Evolutionary conservation across 352 stramenopile species (phyloP), one percentile per base, ranked within the genome.

Genomic region (Globisporangium lucens): DNA sequence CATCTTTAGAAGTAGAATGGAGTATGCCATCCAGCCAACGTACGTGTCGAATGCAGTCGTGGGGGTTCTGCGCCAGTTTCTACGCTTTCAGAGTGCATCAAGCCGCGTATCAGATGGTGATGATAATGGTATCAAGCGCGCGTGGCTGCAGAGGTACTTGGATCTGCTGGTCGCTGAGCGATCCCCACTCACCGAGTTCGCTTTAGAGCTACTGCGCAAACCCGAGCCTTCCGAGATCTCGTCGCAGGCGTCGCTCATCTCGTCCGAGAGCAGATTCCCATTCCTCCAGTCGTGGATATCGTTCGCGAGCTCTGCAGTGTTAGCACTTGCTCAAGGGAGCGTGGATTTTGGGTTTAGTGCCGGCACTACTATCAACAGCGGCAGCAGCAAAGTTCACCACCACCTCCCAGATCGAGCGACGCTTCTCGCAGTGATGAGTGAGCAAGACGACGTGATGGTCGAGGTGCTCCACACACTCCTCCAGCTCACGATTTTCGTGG

Each of bases 371-470:
- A 29, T 30, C 47, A 29, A 13, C n/a, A 55, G n/a, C 33, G 9
- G 1, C 35, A 8, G 30, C 24, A 33, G 30, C 3, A 33, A 33
- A 33, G 30, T 22, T 27, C 53, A 43, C 12, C 10, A 20, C 33
- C 22, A 17, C 20, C 22, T 62, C n/a, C 55, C 43, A 15, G n/a
- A 49, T 51, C 73, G 82, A 13, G 24, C 56, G 30, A 68, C 73
- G n/a, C 57, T 91, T 22, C 73, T 91, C n/a, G 60, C 51, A 12
- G 66, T 90, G 20, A 66, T 93, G 12, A 77, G 75, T 27, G 84
- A 93, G 58, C 82, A 93, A 75, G 84, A 93, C 46, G 81, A 91
- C 56, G 74, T 86, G 24, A 76, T 93, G 73, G 67, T 93, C 27
- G 78, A 89, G 56, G 78, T 89, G n/a, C 68, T 87, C 3, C 68